Percentiles rank a stretch among this genome's conserved stretches.
These are phyloP conservation scores for Phyllosticta ampelicida DNA, from an alignment of 2,329 filamentous ascomycete species.

Conservation along the genomic window DNA sequence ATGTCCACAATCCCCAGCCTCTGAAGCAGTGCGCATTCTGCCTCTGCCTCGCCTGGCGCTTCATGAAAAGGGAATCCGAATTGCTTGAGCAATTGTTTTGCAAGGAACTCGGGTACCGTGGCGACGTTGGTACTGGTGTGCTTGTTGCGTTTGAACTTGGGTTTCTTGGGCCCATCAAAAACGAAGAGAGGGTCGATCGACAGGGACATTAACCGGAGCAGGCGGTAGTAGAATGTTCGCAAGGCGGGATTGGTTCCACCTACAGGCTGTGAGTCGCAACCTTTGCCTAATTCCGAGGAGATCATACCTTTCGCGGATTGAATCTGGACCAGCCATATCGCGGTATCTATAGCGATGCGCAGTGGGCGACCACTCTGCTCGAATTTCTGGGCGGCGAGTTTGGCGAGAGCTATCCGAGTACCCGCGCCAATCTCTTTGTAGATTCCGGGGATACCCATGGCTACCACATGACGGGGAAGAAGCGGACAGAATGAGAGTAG, in stretches of 20 bases:
- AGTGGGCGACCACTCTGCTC: slow-evolving; percentile 60
- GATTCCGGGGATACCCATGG: slow-evolving; percentile 47
- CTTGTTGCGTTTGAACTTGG: slow-evolving; percentile 81
- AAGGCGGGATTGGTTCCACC: slow-evolving; percentile 83
- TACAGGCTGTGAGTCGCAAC: slow-evolving; percentile 16
- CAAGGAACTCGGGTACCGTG: slow-evolving; percentile 59
- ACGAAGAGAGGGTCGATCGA: slow-evolving; percentile 84
- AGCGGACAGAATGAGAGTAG: background rate
- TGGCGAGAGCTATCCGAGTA: slow-evolving; percentile 67
- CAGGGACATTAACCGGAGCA: slow-evolving; percentile 63
- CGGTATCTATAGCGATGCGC: slow-evolving; percentile 83
- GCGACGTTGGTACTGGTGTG: slow-evolving; percentile 52
- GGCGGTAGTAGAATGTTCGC: slow-evolving; percentile 83
- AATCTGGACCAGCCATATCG: slow-evolving; percentile 94
- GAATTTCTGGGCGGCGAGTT: slow-evolving; percentile 68
- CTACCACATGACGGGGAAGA: slow-evolving; percentile 1
- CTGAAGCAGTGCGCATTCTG: slow-evolving; percentile 85
- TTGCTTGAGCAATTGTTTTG: slow-evolving; percentile 70
- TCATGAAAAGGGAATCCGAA: slow-evolving; percentile 79
- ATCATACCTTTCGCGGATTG: slow-evolving; percentile 61
- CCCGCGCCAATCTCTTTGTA: slow-evolving; percentile 82
- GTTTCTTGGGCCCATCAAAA: slow-evolving; percentile 79
- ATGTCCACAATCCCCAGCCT: slow-evolving; percentile 67
- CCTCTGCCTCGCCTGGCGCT: slow-evolving; percentile 90
- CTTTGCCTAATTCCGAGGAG: background rate